Evolutionary conservation across 2,329 filamentous ascomycete genomes (phyloP), one percentile per base, ranked within the genome.

Genomic region (Capronia americana): DNA sequence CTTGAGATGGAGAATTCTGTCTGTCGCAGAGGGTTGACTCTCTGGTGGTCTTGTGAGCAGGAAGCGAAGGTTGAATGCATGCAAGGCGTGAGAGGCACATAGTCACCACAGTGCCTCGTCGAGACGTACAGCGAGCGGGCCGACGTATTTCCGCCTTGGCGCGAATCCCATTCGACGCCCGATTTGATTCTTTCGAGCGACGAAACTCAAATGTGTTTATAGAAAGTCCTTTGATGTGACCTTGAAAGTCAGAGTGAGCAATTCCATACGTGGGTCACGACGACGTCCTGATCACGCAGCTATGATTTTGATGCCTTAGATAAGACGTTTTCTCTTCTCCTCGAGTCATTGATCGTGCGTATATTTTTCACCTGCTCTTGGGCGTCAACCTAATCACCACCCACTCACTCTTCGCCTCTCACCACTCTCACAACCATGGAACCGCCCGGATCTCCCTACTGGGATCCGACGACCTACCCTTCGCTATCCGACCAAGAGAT

Each of bases 401-500:
- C 38, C 38, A 41, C 1, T 41, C 17, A 44, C 5, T 20, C 17
- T 44, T 44, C 17, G 17, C 34, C 4, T 41, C 34, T 41, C 34
- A n/a, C 17, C 38, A 23, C 28, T 32, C 23, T 61, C 14, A n/a
- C 30, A 28, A 63, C 61, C 53, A 67, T 65, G 68, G 44, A 54
- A 8, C 32, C 41, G 11, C 44, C 44, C 41, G 62, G 64, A 44
- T 51, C 32, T 23, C 60, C 65, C 26, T 68, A 63, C 54, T 41
- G 59, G 53, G 67, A 73, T 58, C 70, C 71, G 12, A 61, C 67
- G 20, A 65, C 62, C 17, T 70, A 73, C 55, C 61, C 58, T 23
- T 67, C 61, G 34, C 66, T 73, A 17, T 69, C 70, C 20, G 64
- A 66, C 14, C 53, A 70, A 34, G 69, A 73, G 62, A 62, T 68